phyloP scores from a whole-genome alignment of 495 filamentous ascomycete genomes.

The Xylaria intraflava region DNA sequence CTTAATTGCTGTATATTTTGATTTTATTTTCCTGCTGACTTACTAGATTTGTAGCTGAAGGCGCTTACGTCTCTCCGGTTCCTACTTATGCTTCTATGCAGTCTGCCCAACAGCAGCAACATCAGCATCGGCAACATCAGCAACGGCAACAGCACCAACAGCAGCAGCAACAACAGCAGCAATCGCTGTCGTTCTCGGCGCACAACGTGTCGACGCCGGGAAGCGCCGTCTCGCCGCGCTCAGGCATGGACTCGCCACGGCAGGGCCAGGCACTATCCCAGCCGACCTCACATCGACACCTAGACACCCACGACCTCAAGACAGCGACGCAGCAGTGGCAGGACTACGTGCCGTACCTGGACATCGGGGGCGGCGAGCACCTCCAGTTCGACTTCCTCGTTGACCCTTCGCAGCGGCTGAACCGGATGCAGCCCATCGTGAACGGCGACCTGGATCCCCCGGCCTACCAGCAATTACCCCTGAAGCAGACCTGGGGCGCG shows the following conservation, averaged over 20 bases:
- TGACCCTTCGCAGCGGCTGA: slow-evolving; percentile 36
- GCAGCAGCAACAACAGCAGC: slow-evolving; percentile 6
- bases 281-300: slow-evolving; percentile 6
- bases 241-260: slow-evolving; percentile 23
- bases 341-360: slow-evolving; percentile 48
- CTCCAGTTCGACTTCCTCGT: slow-evolving; percentile 65
- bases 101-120: background rate
- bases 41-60: slow-evolving; percentile 12
- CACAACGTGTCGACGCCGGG: slow-evolving; percentile 29
- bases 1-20: background rate
- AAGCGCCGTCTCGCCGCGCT: slow-evolving; percentile 33
- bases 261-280: slow-evolving; percentile 19
- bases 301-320: slow-evolving; percentile 3
- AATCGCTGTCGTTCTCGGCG: slow-evolving; percentile 17
- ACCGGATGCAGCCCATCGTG: slow-evolving; percentile 29
- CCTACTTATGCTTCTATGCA: slow-evolving; percentile 11
- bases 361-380: slow-evolving; percentile 50
- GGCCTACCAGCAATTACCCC: slow-evolving; percentile 30
- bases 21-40: slow-evolving; percentile 2
- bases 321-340: slow-evolving; percentile 48
- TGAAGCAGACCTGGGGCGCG: slow-evolving; percentile 43
- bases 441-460: slow-evolving; percentile 34
- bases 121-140: slow-evolving; percentile 3
- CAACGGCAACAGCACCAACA: slow-evolving; percentile 13
- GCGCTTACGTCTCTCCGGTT: slow-evolving; percentile 17